Conservation (phyloP, 441 rosid species). For the Corymbia citriodora region DNA sequence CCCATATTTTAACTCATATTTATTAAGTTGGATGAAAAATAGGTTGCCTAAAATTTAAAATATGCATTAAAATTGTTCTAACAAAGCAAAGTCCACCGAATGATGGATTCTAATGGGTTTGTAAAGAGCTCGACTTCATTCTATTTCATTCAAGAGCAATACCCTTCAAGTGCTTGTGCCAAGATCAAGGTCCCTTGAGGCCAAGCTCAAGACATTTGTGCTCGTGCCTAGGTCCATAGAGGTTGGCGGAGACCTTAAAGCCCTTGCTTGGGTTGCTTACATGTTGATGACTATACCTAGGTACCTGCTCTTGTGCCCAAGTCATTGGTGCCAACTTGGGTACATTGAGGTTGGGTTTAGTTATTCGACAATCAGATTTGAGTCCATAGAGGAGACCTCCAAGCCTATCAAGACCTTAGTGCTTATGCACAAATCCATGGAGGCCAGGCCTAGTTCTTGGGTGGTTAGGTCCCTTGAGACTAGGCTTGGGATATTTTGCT, state of each 20-base stretch:
- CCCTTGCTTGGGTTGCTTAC: not conserved
- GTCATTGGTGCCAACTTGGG: rapidly evolving
- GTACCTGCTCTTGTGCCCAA: not conserved
- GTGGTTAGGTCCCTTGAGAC: no score
- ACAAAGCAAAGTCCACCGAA: not conserved
- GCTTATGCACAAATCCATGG: rapidly evolving
- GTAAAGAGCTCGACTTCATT: not conserved
- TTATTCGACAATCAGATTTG: not conserved
- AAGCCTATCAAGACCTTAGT: no score
- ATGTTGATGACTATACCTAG: not conserved
- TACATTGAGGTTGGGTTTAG: not conserved
- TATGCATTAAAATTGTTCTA: not conserved
- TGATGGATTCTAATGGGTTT: not conserved
- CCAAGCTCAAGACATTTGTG: not conserved
- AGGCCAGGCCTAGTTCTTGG: not conserved
- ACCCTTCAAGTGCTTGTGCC: not conserved
- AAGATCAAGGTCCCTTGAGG: not conserved
- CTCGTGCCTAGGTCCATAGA: rapidly evolving
- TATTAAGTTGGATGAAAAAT: not conserved
- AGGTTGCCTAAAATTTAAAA: not conserved
- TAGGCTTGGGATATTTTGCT: not conserved
- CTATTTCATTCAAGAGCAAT: not conserved
- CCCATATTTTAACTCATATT: not conserved
- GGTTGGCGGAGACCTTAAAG: not conserved
- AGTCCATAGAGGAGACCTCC: not conserved